Conservation (phyloP, 225 moss, liverwort and hornwort genomes). For the Physcomitrellopsis africana region DNA sequence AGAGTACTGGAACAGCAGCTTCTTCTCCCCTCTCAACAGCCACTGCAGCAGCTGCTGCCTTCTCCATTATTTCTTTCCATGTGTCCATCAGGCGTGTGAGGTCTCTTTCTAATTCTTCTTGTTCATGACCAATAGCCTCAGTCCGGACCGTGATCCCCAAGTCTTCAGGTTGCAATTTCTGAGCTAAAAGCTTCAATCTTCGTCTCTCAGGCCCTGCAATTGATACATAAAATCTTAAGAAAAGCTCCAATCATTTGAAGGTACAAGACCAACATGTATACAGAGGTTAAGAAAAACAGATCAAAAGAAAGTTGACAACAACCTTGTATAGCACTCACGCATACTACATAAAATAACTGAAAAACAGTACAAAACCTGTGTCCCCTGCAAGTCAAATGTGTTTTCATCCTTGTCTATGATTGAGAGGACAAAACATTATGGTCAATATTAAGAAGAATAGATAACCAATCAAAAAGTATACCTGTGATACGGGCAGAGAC, state of each 20-base stretch:
- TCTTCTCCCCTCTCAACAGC: constrained; percentile 75
- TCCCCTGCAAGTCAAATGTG: background rate
- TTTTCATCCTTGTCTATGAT: background rate
- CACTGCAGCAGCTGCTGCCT: constrained; percentile 75
- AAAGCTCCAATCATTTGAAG: background rate
- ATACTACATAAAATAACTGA: constrained; percentile 12
- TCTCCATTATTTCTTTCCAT: constrained; percentile 83
- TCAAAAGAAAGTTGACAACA: background rate
- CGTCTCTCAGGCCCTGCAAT: constrained; percentile 91
- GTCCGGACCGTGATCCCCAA: constrained; percentile 87
- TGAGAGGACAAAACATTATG: too few species aligned
- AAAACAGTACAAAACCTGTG: background rate
- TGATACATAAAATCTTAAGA: constrained; percentile 12
- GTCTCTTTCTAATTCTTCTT: constrained; percentile 89
- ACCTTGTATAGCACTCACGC: constrained; percentile 7
- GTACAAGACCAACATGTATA: background rate
- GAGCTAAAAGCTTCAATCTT: constrained; percentile 80
- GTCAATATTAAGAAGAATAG: constrained; percentile 3
- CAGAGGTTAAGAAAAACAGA: too few species aligned
- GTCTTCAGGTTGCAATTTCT: constrained; percentile 71
- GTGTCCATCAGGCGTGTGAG: constrained; percentile 75
- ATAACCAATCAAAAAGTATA: constrained; percentile 20
- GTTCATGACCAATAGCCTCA: constrained; percentile 80
- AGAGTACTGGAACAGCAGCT: constrained; percentile 80
- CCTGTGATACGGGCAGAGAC: constrained; percentile 93